Percentiles rank a stretch among this genome's conserved stretches.
These are phyloP conservation scores for Botrytis medusae DNA, from an alignment of 2,329 filamentous ascomycete species.

Conservation along the genomic window DNA sequence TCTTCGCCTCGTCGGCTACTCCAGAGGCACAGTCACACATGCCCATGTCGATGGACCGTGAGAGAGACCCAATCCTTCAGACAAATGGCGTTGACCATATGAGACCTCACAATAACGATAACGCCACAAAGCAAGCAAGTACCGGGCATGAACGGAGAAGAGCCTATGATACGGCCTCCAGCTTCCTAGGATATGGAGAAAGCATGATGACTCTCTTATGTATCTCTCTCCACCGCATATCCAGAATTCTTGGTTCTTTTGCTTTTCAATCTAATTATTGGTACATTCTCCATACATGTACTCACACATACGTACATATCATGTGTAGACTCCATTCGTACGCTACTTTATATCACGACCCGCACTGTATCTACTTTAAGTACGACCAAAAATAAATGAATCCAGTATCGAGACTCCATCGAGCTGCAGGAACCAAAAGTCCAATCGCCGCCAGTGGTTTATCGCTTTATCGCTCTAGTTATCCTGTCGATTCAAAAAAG, in stretches of 20 bases:
- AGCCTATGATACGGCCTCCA: conserved; percentile 8
- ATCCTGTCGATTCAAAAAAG: conserved; percentile 23
- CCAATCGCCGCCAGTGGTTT: conserved; percentile 28
- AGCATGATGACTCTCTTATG: conserved; percentile 1
- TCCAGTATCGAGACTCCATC: conserved; percentile 10
- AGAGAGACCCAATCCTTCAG: conserved; percentile 8
- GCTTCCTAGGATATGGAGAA: neutral
- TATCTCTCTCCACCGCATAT: conserved; percentile 18
- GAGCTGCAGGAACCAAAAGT: conserved; percentile 31
- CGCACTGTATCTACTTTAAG: conserved; percentile 10
- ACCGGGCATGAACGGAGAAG: conserved; percentile 12
- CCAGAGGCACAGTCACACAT: conserved; percentile 28
- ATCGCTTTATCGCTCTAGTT: conserved; percentile 11
- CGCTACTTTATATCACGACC: conserved; percentile 11
- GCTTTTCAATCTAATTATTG: neutral
- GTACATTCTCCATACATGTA: conserved; percentile 8
- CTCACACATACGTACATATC: neutral
- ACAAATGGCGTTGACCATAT: conserved; percentile 4
- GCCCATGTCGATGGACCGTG: neutral
- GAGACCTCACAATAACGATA: conserved; percentile 11
- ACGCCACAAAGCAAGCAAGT: conserved; percentile 19
- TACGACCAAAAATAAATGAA: conserved; percentile 23
- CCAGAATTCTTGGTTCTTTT: neutral
- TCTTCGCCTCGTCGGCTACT: conserved; percentile 32
- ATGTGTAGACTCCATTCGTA: neutral